These are phyloP conservation scores for Triticum monococcum DNA, from an alignment of 176 grass and related monocot species.

Conservation along the genomic window DNA sequence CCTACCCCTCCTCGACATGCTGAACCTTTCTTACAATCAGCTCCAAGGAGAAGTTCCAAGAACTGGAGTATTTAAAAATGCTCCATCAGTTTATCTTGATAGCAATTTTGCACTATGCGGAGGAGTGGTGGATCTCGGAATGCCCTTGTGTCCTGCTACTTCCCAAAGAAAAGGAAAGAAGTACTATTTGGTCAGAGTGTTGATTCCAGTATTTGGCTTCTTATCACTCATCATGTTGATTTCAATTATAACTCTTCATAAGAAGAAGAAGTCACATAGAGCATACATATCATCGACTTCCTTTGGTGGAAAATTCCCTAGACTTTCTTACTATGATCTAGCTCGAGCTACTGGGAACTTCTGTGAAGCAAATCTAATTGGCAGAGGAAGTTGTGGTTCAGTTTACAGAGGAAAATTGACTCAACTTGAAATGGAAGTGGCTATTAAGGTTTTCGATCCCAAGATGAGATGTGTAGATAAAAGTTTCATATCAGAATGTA, in stretches of 20 bases:
- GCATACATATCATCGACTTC: neutral
- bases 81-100: neutral
- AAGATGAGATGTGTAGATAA: too few species aligned
- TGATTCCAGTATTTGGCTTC: slow-evolving; percentile 9
- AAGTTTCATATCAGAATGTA: too few species aligned
- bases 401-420: too few species aligned
- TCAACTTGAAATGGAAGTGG: too few species aligned
- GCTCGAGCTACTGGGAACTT: too few species aligned
- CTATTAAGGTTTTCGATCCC: too few species aligned
- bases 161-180: neutral
- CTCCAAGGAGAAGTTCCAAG: neutral
- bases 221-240: neutral
- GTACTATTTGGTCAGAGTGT: neutral
- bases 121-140: slow-evolving; percentile 25
- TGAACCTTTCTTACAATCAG: slow-evolving; percentile 39
- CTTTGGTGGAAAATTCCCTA: neutral
- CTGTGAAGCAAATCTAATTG: too few species aligned
- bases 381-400: too few species aligned
- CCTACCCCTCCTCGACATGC: slow-evolving; percentile 4
- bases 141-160: slow-evolving; percentile 22
- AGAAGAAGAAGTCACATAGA: neutral
- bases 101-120: slow-evolving; percentile 23
- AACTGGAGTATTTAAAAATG: neutral
- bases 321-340: slow-evolving; percentile 43
- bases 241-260: neutral